Conservation (phyloP, 768 basidiomycete genomes). For the Termitomyces sp. region DNA sequence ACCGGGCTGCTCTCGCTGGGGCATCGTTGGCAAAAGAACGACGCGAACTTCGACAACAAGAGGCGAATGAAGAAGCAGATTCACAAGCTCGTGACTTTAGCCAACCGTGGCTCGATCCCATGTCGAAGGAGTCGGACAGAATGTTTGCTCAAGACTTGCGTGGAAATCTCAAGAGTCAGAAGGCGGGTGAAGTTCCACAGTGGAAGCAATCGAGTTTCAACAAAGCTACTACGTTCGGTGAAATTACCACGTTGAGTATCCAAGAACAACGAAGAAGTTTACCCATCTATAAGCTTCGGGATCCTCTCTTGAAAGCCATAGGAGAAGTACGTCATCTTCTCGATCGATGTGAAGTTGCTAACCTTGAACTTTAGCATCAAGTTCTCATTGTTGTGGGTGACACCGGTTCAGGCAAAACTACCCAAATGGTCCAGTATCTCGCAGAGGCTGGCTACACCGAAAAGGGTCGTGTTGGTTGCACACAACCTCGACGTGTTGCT, state of each 20-base stretch:
- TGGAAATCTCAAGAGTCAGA: constrained; percentile 77
- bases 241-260: constrained; percentile 85
- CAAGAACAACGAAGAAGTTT: constrained; percentile 90
- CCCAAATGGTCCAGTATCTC: constrained; percentile 98
- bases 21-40: constrained; percentile 94
- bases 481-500: constrained; percentile 98
- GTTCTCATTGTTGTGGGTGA: constrained; percentile 98
- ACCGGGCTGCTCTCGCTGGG: constrained; percentile 91
- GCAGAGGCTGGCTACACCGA: constrained; percentile 95
- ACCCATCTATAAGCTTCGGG: constrained; percentile 94
- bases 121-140: constrained; percentile 84
- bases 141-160: constrained; percentile 93
- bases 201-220: constrained; percentile 95
- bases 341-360: constrained; percentile 14
- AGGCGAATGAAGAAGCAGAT: constrained; percentile 91
- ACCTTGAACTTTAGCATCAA: constrained; percentile 64
- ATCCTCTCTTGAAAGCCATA: constrained; percentile 86
- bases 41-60: constrained; percentile 90
- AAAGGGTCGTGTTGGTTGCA: constrained; percentile 89
- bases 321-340: constrained; percentile 58
- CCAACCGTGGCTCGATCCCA: constrained; percentile 97
- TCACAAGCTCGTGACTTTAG: constrained; percentile 93
- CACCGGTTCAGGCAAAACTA: constrained; percentile 98
- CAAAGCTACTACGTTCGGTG: constrained; percentile 94
- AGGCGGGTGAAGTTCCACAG: constrained; percentile 75